Evolutionary conservation across 2,329 filamentous ascomycete genomes (phyloP), one percentile per base, ranked within the genome.

Genomic region (Colletotrichum costaricense): DNA sequence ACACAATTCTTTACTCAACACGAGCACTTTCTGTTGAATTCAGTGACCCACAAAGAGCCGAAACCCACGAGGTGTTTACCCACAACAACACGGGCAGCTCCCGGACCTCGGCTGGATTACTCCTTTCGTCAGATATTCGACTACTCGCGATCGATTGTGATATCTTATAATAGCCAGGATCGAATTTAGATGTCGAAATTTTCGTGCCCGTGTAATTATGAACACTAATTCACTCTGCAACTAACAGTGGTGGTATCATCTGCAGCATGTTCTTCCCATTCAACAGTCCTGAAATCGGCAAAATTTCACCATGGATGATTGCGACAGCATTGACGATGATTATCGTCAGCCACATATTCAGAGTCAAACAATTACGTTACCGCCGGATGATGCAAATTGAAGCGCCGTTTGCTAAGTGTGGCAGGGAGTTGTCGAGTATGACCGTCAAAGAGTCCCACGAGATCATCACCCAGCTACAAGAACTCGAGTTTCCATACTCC

Each of bases 401-500:
- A 33, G 46, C 60, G 2, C 67, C 67, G 1, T 73, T 73, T 26
- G 46, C 35, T 28, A 16, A 22, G 16, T 33, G 62, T 9, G 28
- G 26, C 22, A 38, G 67, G 6, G 9, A 55, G 1, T 52, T 73
- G 22, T 73, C 71, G 14, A 71, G 71, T 57, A 71, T 73, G 71
- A 71, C 71, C 19, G 24, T 59, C n/a, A n/a, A 65, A 38, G 67
- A 73, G 33, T 56, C 75, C 9, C 60, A 69, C 22, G 38, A 59
- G 14, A 90, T 91, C 60, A 81, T 87, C 49, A 81, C 79, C 63
- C 80, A 81, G 24, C 67, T 90, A 2, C 79, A 81, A 2, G 81
- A 86, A 63, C 80, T 87, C 4, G 90, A 92, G 76, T 92, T 92
- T 74, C 90, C 90, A 0, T 86, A 84, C 60, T 83, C 86, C 1